A percentile compares a stretch with the other conserved stretches of the same genome.
phyloP scores from a whole-genome alignment of 495 filamentous ascomycete genomes.

The Penicillium ochrochloron region DNA sequence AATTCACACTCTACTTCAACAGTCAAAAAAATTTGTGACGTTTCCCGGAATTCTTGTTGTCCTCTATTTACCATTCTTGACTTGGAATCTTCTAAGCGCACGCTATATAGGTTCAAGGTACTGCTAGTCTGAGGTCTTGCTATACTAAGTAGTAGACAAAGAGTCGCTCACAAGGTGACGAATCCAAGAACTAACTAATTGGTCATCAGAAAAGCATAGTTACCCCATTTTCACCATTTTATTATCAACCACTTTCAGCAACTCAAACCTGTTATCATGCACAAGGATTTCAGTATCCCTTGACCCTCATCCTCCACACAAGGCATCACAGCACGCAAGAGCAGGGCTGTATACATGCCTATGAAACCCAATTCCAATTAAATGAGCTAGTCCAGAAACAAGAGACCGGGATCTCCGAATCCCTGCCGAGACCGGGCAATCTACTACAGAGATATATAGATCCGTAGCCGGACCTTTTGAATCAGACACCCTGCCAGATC shows the following conservation, averaged over 20 bases:
- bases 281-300: background rate
- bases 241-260: background rate
- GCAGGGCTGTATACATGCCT: background rate
- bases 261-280: background rate
- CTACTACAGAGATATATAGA: background rate
- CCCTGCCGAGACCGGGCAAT: background rate
- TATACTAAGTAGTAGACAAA: no score
- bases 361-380: no score
- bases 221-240: background rate
- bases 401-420: background rate
- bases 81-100: no score
- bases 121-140: no score
- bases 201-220: no score
- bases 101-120: no score
- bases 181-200: no score
- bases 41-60: no score
- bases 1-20: no score
- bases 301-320: background rate
- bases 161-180: no score
- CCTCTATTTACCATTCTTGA: no score
- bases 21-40: no score
- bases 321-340: background rate
- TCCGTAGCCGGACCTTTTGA: background rate
- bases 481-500: background rate
- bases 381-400: background rate